Conservation (phyloP, 805 yeast species). For the Monosporozyma unispora region DNA sequence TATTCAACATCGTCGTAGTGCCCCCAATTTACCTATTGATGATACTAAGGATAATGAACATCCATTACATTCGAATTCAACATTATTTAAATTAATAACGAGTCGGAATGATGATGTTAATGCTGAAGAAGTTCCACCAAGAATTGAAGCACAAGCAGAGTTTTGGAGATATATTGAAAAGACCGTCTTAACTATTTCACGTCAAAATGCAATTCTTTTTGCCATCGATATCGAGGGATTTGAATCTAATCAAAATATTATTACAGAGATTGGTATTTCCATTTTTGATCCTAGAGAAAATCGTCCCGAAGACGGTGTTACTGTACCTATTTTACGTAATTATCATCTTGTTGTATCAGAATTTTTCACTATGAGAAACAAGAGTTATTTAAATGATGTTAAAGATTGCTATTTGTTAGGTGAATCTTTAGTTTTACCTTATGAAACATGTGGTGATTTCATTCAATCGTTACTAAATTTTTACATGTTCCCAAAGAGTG, state of each 20-base stretch:
- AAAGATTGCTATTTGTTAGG: constrained; percentile 44
- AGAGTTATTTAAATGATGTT: constrained; percentile 46
- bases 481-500: constrained; percentile 31
- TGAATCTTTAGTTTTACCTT: constrained; percentile 34
- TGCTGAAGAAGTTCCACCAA: not conserved
- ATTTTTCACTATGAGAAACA: constrained; percentile 35
- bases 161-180: constrained; percentile 17
- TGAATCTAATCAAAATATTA: constrained; percentile 34
- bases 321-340: constrained; percentile 33
- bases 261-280: constrained; percentile 52
- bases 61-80: not conserved
- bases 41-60: not conserved
- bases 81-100: not conserved
- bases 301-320: constrained; percentile 19
- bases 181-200: constrained; percentile 14
- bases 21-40: not conserved
- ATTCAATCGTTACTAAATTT: constrained; percentile 37
- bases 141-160: not conserved
- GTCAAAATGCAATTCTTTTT: constrained; percentile 29
- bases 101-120: not conserved
- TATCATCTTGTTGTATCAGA: constrained; percentile 41
- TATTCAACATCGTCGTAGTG: not conserved
- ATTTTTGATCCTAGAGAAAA: constrained; percentile 48
- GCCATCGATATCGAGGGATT: constrained; percentile 50
- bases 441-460: constrained; percentile 31